A percentile compares a stretch with the other conserved stretches of the same genome.
phyloP scores from a whole-genome alignment of 2,329 filamentous ascomycete species.

The Sclerotinia sclerotiorum region DNA sequence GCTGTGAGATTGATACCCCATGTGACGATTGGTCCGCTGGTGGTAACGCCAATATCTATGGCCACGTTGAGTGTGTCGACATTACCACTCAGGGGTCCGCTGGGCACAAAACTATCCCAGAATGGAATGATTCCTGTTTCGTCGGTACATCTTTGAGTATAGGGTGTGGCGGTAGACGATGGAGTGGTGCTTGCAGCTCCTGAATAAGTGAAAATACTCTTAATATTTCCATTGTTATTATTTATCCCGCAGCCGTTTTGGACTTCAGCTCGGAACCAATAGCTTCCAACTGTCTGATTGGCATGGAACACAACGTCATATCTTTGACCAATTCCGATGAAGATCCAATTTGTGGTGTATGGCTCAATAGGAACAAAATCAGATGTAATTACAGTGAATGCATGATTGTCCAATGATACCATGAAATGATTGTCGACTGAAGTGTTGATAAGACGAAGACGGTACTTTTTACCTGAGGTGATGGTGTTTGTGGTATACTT shows the following conservation, averaged over 20 bases:
- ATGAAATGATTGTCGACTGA: slow-evolving; percentile 45
- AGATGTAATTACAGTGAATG: slow-evolving; percentile 54
- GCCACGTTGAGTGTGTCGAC: slow-evolving; percentile 17
- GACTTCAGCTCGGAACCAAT: slow-evolving; percentile 50
- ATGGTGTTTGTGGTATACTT: slow-evolving; percentile 25
- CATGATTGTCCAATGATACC: slow-evolving; percentile 55
- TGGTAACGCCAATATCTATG: slow-evolving; percentile 19
- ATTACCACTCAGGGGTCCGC: slow-evolving; percentile 3
- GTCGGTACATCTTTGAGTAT: slow-evolving; percentile 20
- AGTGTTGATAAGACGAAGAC: slow-evolving; percentile 50
- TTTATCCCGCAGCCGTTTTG: slow-evolving; percentile 21
- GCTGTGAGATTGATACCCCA: slow-evolving; percentile 22
- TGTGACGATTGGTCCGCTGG: slow-evolving; percentile 25
- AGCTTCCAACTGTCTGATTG: slow-evolving; percentile 45
- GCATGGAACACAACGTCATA: slow-evolving; percentile 48
- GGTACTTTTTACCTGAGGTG: slow-evolving; percentile 42
- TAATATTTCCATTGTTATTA: slow-evolving; percentile 20
- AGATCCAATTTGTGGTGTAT: slow-evolving; percentile 48
- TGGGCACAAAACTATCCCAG: slow-evolving; percentile 23
- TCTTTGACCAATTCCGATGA: slow-evolving; percentile 48
- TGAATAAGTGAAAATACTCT: slow-evolving; percentile 24
- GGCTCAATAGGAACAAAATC: slow-evolving; percentile 59
- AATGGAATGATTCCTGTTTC: slow-evolving; percentile 22
- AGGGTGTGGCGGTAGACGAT: slow-evolving; percentile 21
- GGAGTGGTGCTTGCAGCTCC: slow-evolving; percentile 22